A percentile compares a stretch with the other conserved stretches of the same genome.
These are phyloP conservation scores for Microdochium trichocladiopsis DNA, from an alignment of 2,329 filamentous ascomycete genomes.

Conservation along the genomic window DNA sequence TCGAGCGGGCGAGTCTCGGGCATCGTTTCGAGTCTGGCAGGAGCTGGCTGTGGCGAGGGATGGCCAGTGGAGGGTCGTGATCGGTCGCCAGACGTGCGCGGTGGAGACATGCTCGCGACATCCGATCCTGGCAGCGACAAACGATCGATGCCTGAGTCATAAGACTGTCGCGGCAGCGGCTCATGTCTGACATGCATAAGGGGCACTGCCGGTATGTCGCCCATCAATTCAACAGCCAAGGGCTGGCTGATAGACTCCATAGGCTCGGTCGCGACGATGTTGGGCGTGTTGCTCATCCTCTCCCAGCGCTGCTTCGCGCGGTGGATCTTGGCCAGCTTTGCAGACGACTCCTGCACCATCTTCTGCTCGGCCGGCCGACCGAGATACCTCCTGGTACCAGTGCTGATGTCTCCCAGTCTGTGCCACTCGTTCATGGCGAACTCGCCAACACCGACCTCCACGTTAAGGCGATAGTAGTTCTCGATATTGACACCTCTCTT, in stretches of 20 bases:
- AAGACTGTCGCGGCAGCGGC: constrained; percentile 39
- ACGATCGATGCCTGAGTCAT: constrained; percentile 47
- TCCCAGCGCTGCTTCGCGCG: constrained; percentile 66
- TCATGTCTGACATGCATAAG: constrained; percentile 1
- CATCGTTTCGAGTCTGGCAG: constrained; percentile 20
- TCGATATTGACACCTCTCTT: constrained; percentile 77
- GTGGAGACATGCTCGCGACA: constrained; percentile 30
- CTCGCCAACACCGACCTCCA: constrained; percentile 91
- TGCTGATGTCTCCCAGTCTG: constrained; percentile 89
- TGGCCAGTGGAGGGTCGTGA: constrained; percentile 20
- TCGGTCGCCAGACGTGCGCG: constrained; percentile 43
- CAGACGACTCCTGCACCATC: constrained; percentile 69
- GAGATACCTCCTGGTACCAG: constrained; percentile 80
- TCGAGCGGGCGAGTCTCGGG: constrained; percentile 12
- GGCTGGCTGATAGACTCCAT: constrained; percentile 35
- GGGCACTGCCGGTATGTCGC: constrained; percentile 35
- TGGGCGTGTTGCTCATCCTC: constrained; percentile 32
- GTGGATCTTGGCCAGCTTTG: constrained; percentile 78
- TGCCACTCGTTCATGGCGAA: constrained; percentile 99
- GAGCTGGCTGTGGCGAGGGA: constrained; percentile 20
- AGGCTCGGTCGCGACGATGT: constrained; percentile 31
- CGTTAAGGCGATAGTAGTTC: constrained; percentile 94
- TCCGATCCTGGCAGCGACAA: constrained; percentile 30
- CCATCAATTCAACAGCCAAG: constrained; percentile 51
- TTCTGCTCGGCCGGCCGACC: constrained; percentile 64